Percentiles rank a stretch among this genome's conserved stretches.
Conservation (phyloP, 495 filamentous ascomycete species). For the Penicillium malachiteum region DNA sequence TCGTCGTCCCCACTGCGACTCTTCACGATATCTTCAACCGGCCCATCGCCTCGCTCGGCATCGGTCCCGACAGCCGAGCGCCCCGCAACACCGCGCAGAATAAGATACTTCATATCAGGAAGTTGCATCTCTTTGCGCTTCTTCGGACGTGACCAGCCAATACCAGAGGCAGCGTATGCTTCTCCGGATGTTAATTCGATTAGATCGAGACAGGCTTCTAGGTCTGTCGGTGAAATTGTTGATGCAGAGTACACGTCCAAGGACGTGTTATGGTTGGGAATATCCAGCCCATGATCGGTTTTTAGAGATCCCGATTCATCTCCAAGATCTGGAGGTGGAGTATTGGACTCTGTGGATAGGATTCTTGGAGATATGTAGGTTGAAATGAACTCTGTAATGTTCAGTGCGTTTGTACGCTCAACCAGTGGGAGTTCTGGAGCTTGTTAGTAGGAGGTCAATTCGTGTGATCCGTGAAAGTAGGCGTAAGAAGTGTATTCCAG, state of each 20-base stretch:
- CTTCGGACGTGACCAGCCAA: constrained; percentile 66
- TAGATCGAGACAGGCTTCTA: constrained; percentile 67
- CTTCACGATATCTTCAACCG: background rate
- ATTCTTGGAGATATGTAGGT: constrained; percentile 24
- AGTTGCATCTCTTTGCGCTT: constrained; percentile 78
- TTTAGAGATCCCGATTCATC: no score
- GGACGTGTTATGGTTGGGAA: background rate
- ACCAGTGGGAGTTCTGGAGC: constrained; percentile 32
- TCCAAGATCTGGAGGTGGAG: no score
- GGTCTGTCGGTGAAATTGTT: constrained; percentile 49
- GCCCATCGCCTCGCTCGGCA: constrained; percentile 6
- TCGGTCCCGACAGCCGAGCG: background rate
- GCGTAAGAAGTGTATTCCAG: background rate
- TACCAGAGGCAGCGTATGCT: constrained; percentile 63
- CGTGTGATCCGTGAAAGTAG: no score
- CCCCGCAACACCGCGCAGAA: constrained; percentile 44
- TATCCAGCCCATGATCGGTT: background rate
- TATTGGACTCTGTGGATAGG: background rate
- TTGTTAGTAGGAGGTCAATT: constrained; percentile 4
- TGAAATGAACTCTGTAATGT: constrained; percentile 33
- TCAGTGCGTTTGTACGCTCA: constrained; percentile 43
- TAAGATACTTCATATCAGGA: constrained; percentile 64
- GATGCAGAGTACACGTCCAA: constrained; percentile 44
- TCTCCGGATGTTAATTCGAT: constrained; percentile 65
- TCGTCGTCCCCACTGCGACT: background rate